A percentile compares a stretch with the other conserved stretches of the same genome.
Conservation (phyloP, 129 eudicot species). For the Apium graveolens region DNA sequence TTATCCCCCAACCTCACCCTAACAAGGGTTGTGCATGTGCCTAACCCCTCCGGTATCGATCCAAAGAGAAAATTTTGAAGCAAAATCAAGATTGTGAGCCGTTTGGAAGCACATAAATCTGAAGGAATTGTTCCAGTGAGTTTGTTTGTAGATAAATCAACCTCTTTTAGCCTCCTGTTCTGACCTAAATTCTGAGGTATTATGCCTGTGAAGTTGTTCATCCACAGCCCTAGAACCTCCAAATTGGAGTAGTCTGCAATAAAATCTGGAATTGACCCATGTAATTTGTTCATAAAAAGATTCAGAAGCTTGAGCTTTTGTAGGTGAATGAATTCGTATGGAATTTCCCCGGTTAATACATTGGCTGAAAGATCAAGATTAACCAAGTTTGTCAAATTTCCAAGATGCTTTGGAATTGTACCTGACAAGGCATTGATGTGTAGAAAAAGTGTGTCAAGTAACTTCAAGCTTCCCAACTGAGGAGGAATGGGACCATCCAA, state of each 20-base stretch:
- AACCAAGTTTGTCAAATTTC: conserved; percentile 61
- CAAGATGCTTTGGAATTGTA: conserved; percentile 62
- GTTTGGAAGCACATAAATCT: conserved; percentile 59
- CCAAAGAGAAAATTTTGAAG: conserved; percentile 74
- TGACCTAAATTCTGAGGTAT: conserved; percentile 68
- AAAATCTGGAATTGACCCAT: conserved; percentile 83
- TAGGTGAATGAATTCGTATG: conserved; percentile 54
- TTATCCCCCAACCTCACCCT: conserved; percentile 87
- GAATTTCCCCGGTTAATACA: conserved; percentile 73
- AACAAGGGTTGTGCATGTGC: conserved; percentile 56
- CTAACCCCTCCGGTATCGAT: conserved; percentile 70
- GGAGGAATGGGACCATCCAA: conserved; percentile 70
- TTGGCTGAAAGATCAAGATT: conserved; percentile 85
- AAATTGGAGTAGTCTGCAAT: conserved; percentile 66
- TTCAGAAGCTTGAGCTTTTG: conserved; percentile 51
- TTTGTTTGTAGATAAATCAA: conserved; percentile 93
- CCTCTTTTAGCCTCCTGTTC: conserved; percentile 52
- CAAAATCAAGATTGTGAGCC: conserved; percentile 62
- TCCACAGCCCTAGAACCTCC: conserved; percentile 60
- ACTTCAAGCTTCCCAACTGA: conserved; percentile 64
- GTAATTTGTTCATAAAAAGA: conserved; percentile 77
- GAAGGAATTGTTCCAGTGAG: conserved; percentile 88
- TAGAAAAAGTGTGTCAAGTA: conserved; percentile 62
- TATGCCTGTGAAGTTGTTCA: conserved; percentile 84
- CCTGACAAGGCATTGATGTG: conserved; percentile 71